Evolutionary conservation across 2,329 filamentous ascomycete genomes (phyloP).

Genomic region (Phaeophleospora eucalypticola): DNA sequence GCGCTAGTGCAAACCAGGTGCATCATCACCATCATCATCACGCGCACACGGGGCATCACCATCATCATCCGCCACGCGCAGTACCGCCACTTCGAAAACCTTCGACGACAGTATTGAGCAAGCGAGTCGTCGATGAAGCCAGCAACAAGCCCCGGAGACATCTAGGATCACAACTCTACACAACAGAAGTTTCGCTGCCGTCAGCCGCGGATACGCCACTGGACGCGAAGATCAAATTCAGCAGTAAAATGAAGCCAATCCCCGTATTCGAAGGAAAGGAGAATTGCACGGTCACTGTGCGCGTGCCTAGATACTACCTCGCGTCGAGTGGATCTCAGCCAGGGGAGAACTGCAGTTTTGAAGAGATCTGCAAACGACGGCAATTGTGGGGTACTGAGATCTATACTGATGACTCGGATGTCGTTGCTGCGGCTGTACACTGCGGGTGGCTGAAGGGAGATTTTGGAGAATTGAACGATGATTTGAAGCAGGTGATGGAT

Average conservation of each 20-base stretch:
- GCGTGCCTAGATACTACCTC: slow-evolving; percentile 77
- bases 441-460: slow-evolving; percentile 87
- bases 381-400: slow-evolving; percentile 91
- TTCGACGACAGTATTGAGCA: slow-evolving; percentile 63
- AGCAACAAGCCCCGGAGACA: slow-evolving; percentile 69
- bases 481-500: slow-evolving; percentile 24
- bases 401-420: slow-evolving; percentile 93
- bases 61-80: slow-evolving; percentile 34
- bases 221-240: slow-evolving; percentile 55
- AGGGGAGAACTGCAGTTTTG: slow-evolving; percentile 55
- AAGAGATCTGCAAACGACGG: slow-evolving; percentile 76
- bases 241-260: slow-evolving; percentile 63
- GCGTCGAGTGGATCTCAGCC: slow-evolving; percentile 12
- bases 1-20: slow-evolving; percentile 15
- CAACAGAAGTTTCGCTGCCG: slow-evolving; percentile 57
- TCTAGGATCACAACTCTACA: slow-evolving; percentile 79
- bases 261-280: slow-evolving; percentile 73
- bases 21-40: slow-evolving; percentile 35
- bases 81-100: slow-evolving; percentile 52
- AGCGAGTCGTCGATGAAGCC: slow-evolving; percentile 68
- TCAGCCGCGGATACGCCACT: slow-evolving; percentile 30
- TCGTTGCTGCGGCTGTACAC: slow-evolving; percentile 88
- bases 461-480: slow-evolving; percentile 59
- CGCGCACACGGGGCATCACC: slow-evolving; percentile 34
- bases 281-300: slow-evolving; percentile 86